A percentile compares a stretch with the other conserved stretches of the same genome.
These are phyloP conservation scores for Petunia secreta DNA, from an alignment of 257 asterid species.

Conservation along the genomic window DNA sequence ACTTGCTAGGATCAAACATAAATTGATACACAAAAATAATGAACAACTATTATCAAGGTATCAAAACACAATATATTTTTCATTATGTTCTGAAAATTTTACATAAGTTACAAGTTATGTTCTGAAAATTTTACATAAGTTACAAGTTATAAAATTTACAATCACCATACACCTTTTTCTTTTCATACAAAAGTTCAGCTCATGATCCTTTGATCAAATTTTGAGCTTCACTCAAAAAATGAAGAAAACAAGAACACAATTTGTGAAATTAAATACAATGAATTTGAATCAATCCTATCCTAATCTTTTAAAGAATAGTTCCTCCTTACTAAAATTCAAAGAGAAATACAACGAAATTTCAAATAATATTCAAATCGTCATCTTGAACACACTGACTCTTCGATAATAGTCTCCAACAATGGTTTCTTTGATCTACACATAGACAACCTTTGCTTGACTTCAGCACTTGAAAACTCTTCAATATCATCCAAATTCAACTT, in stretches of 20 bases:
- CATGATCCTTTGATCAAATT: constrained; percentile 10
- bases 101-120: background rate
- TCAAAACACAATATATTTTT: background rate
- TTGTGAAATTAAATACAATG: background rate
- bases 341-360: background rate
- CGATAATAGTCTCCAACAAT: constrained; percentile 77
- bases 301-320: constrained; percentile 1
- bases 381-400: constrained; percentile 56
- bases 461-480: constrained; percentile 57
- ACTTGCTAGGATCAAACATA: no score
- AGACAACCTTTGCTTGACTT: constrained; percentile 59
- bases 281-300: constrained; percentile 3
- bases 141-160: background rate
- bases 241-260: background rate
- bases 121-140: background rate
- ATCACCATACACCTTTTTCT: background rate
- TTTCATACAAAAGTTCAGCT: constrained; percentile 20
- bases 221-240: constrained; percentile 14
- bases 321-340: background rate
- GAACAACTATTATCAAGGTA: background rate
- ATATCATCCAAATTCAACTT: constrained; percentile 68
- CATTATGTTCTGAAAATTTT: background rate
- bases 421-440: constrained; percentile 86
- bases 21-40: no score
- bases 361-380: constrained; percentile 5